Base-by-base conservation (phyloP, 305 asterid species). In the Plantago rigida region DNA sequence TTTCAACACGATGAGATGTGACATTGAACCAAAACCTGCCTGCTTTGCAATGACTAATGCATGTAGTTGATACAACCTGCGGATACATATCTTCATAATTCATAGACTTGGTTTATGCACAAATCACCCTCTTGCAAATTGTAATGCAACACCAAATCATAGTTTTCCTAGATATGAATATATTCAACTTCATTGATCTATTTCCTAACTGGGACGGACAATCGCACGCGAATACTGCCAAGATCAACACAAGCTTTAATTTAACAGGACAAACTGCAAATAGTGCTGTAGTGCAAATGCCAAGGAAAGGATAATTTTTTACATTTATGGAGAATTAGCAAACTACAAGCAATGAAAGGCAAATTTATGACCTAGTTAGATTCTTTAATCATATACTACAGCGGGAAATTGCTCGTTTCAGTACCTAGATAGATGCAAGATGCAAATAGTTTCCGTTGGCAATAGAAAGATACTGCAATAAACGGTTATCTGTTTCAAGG, bases 1-100 rank as follows among this genome's bases (percentile, higher is more conserved):
- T 60, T 73, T 69, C 87, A 81, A 41, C 73, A 64, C 45, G 34
- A 65, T n/a, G 78, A 75, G 34, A 82, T 86, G 81, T 77, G 63
- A 61, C 75, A 67, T n/a, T 81, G 69, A 83, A 72, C 36, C 9
- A 24, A 36, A 8, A 8, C 12, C 4, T 28, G 26, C 3, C 26
- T n/a, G 5, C 22, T 2, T 13, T 22, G 6, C 2, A 14, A 53
- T 13, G 42, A 26, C 44, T 53, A 12, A 54, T 54, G 14, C 11
- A 5, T 53, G 44, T 26, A 28, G 22, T 34, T 52, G 42, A 53
- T 10, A 10, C 8, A 29, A 54, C 4, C 10, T 54, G 34, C 34
- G 1, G 34, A 29, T 29, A 29, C 34, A 29, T 4, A 29, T 4
- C 34, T 29, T 29, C 5, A 29, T 29, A 4, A 29, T 29, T 29